These are phyloP conservation scores for Crithidia brevicula DNA, from an alignment of 208 protist species.

Conservation along the genomic window DNA sequence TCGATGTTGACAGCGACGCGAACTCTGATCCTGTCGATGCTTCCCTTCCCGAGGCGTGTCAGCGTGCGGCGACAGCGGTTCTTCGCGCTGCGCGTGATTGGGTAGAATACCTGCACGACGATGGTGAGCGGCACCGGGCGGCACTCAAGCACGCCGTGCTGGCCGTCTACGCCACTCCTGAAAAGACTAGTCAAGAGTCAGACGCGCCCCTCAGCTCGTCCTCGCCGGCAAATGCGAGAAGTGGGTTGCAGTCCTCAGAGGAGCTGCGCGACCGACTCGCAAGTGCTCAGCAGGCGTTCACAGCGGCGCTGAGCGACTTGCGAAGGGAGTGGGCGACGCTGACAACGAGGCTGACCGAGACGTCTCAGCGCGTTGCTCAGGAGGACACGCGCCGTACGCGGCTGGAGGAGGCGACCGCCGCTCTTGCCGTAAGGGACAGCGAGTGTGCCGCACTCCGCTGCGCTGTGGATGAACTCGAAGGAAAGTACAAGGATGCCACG, in stretches of 20 bases:
- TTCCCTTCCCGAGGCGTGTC: not conserved
- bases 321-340: not conserved
- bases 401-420: not conserved
- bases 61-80: slow-evolving; percentile 13
- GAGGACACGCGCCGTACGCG: not conserved
- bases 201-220: too few relatives aligned
- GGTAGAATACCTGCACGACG: slow-evolving; percentile 11
- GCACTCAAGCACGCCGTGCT: not conserved
- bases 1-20: too few relatives aligned
- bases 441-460: too few relatives aligned
- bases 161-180: not conserved
- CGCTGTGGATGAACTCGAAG: not conserved
- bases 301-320: not conserved
- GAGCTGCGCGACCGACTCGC: slow-evolving; percentile 1
- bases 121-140: slow-evolving; percentile 11
- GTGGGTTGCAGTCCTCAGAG: not conserved
- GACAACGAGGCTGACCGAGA: not conserved
- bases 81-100: slow-evolving; percentile 6
- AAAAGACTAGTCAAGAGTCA: too few relatives aligned
- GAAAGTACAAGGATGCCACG: not conserved
- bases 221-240: not conserved
- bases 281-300: not conserved
- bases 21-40: too few relatives aligned
- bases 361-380: not conserved
- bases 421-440: not conserved